A percentile compares a stretch with the other conserved stretches of the same genome.
Evolutionary conservation across 768 basidiomycete genomes (phyloP).

Genomic region (Boletus vinaceobasis): DNA sequence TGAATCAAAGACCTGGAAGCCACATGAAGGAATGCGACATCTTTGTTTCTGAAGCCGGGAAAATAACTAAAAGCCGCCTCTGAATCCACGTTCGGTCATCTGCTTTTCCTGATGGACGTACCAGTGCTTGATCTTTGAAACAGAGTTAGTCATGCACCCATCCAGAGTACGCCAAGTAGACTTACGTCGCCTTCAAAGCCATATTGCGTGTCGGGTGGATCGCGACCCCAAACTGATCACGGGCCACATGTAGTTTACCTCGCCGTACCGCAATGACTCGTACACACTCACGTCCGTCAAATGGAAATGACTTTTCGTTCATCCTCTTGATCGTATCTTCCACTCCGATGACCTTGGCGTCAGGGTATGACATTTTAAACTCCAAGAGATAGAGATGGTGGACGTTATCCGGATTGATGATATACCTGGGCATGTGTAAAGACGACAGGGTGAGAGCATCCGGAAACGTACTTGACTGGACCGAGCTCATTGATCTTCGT

Average conservation of each 20-base stretch:
- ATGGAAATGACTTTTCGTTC: slow-evolving; percentile 47
- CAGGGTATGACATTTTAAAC: slow-evolving; percentile 66
- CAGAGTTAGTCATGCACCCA: neutral
- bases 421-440: slow-evolving; percentile 40
- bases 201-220: slow-evolving; percentile 60
- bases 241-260: neutral
- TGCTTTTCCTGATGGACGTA: slow-evolving; percentile 16
- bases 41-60: slow-evolving; percentile 68
- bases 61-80: slow-evolving; percentile 49
- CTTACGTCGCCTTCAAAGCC: slow-evolving; percentile 73
- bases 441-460: neutral
- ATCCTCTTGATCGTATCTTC: slow-evolving; percentile 50
- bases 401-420: slow-evolving; percentile 54
- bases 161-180: neutral
- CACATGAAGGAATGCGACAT: slow-evolving; percentile 78
- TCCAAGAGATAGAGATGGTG: slow-evolving; percentile 62
- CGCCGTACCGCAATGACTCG: neutral
- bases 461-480: slow-evolving; percentile 50
- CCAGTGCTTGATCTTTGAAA: slow-evolving; percentile 50
- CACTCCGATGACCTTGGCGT: slow-evolving; percentile 70
- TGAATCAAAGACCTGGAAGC: slow-evolving; percentile 69
- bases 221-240: slow-evolving; percentile 54
- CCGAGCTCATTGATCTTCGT: slow-evolving; percentile 60
- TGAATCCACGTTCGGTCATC: neutral
- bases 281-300: slow-evolving; percentile 57